Conservation (phyloP, 2,329 filamentous ascomycete species). For the Pseudopyricularia javanii region DNA sequence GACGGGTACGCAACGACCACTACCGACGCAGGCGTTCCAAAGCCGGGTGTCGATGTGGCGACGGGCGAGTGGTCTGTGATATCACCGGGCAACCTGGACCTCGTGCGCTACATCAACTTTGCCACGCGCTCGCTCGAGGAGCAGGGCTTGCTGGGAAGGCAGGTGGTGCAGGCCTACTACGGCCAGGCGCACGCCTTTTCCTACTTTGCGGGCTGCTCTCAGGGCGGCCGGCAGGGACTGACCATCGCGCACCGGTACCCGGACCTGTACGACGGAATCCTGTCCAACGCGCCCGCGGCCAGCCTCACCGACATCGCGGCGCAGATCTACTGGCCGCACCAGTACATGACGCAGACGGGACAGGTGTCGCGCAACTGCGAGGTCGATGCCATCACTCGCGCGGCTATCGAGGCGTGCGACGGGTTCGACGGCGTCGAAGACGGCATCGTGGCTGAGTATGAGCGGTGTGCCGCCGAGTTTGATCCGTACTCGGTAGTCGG, state of each 20-base stretch:
- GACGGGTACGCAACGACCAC: conserved; percentile 7
- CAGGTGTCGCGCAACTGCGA: conserved; percentile 15
- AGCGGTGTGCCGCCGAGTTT: conserved; percentile 15
- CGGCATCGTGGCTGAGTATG: conserved; percentile 23
- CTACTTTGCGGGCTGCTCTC: conserved; percentile 40
- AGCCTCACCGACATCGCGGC: conserved; percentile 14
- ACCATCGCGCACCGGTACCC: conserved; percentile 35
- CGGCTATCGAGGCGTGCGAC: conserved; percentile 30
- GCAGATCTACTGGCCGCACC: conserved; percentile 17
- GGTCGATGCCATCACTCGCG: conserved; percentile 20
- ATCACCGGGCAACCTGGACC: conserved; percentile 12
- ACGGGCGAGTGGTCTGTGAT: conserved; percentile 10
- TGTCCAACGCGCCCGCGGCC: conserved; percentile 21
- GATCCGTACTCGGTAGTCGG: conserved; percentile 4
- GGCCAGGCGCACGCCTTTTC: conserved; percentile 19
- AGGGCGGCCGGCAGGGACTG: conserved; percentile 39
- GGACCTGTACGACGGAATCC: conserved; percentile 35
- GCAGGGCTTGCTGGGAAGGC: conserved; percentile 26
- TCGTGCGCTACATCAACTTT: conserved; percentile 10
- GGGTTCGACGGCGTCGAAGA: conserved; percentile 27
- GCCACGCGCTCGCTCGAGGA: conserved; percentile 11
- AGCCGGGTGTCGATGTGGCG: not conserved
- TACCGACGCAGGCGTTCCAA: conserved; percentile 18
- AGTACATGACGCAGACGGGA: conserved; percentile 6
- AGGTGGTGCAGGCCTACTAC: conserved; percentile 31